Evolutionary conservation across 1,139 yeast species (phyloP), one percentile per base, ranked within the genome.

Genomic region (Scheffersomyces illinoinensis): DNA sequence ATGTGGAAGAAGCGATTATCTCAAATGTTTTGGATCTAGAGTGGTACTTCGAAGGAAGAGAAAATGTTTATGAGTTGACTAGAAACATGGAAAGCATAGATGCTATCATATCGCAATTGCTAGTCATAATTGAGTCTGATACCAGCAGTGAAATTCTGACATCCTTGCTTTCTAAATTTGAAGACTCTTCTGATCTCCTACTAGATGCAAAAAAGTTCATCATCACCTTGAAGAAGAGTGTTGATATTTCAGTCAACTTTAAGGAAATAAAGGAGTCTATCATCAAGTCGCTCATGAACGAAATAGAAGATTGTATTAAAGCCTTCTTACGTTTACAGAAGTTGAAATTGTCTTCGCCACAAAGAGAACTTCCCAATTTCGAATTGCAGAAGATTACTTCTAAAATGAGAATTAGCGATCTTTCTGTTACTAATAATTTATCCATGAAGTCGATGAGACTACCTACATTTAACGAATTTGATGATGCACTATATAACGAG

Each of bases 201-300:
- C 69, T 79, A 51, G 78, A 77, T 4, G 76, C 82, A 26, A 80
- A 81, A 63, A 76, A 77, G 55, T 62, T 71, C 53, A 63, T 81
- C 7, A 67, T 77, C 7, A 63, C 73, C 1, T 69, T 79, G 47
- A 83, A 85, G 65, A 72, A 74, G 51, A 77, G 77, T 55, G 74
- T 87, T 12, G 89, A 85, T 59, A 73, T 88, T 8, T 79, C 90
- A 1, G 75, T 81, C 14, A 88, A 86, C 61, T 88, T 82, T 72
- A 75, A 79, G 56, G 96, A 90, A 65, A 76, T 90, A 49, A 79
- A 78, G 56, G 78, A 78, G 53, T 75, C 75, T 49, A 85, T 88
- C 26, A 78, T 89, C 61, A 76, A 75, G 17, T 81, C 87, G 0
- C 78, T 89, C 43, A 78, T 79, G 47, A 68, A 69, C 20, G 91